These are phyloP conservation scores for Radiomyces spectabilis DNA, from an alignment of 192 early-diverging fungal species.

Conservation along the genomic window DNA sequence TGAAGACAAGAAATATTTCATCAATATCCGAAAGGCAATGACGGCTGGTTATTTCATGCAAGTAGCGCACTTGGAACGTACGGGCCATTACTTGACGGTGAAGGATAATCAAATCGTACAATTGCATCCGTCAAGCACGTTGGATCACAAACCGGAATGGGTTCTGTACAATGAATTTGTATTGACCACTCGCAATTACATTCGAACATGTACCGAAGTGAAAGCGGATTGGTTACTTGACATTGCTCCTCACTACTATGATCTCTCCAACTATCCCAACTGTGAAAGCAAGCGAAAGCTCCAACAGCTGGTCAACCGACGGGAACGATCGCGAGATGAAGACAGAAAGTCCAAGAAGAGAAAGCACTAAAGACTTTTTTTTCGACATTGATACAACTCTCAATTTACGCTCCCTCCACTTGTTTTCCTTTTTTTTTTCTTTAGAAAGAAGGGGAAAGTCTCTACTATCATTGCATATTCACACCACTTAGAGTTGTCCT, in stretches of 20 bases:
- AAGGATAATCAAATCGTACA: conserved; percentile 97
- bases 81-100: conserved; percentile 82
- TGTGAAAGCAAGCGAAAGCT: conserved; percentile 86
- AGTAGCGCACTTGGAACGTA: conserved; percentile 88
- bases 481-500: too few species aligned
- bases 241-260: conserved; percentile 87
- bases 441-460: too few species aligned
- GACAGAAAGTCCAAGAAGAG: conserved; percentile 42
- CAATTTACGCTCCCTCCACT: neutral
- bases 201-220: conserved; percentile 87
- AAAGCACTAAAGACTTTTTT: conserved; percentile 1
- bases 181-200: conserved; percentile 91
- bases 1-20: conserved; percentile 69
- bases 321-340: conserved; percentile 29
- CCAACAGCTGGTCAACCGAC: conserved; percentile 58
- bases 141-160: conserved; percentile 96
- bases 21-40: conserved; percentile 84
- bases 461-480: too few species aligned
- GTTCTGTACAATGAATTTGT: conserved; percentile 99
- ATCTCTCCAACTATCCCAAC: conserved; percentile 82
- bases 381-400: neutral
- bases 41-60: conserved; percentile 98
- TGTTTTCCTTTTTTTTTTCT: neutral
- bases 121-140: conserved; percentile 85
- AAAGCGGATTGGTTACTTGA: conserved; percentile 81